These are phyloP conservation scores for Nicotiana benthamiana DNA, from an alignment of 257 asterid genomes.

Conservation along the genomic window DNA sequence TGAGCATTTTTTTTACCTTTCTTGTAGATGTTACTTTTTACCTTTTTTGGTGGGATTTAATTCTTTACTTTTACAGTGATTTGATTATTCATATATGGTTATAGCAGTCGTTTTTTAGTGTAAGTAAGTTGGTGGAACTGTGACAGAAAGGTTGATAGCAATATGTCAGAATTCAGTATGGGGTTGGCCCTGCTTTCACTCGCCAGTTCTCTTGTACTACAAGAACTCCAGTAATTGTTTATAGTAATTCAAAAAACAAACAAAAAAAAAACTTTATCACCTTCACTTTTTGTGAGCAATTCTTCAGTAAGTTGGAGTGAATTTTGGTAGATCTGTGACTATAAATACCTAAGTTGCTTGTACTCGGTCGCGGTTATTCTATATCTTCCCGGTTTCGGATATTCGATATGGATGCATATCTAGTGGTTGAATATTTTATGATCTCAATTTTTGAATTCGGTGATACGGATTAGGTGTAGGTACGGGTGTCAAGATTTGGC, in stretches of 20 bases:
- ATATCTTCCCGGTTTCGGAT: no score
- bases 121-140: neutral
- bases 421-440: no score
- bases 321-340: neutral
- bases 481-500: no score
- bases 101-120: neutral
- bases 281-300: neutral
- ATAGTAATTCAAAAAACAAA: no score
- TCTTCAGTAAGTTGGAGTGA: neutral
- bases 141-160: neutral
- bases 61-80: neutral
- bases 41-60: neutral
- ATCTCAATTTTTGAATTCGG: no score
- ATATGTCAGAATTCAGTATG: neutral
- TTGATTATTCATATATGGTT: neutral
- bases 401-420: no score
- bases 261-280: neutral
- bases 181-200: neutral
- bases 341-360: neutral
- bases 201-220: neutral
- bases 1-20: neutral
- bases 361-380: no score
- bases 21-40: neutral
- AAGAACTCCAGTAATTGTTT: neutral
- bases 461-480: no score